phyloP scores from a whole-genome alignment of 2,329 filamentous ascomycete genomes.

The Mycosphaerella sp. region DNA sequence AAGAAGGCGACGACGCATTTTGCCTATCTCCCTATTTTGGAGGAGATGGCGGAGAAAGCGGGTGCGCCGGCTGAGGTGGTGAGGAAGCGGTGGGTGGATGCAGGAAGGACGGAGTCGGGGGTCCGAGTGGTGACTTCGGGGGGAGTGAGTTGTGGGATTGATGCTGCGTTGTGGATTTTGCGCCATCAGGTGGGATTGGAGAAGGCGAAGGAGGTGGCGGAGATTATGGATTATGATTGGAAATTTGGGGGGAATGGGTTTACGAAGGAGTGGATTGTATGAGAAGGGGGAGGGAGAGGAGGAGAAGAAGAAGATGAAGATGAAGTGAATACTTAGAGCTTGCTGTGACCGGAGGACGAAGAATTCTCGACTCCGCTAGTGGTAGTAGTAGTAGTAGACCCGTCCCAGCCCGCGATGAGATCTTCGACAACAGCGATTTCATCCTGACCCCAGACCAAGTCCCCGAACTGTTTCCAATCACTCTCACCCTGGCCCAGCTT shows the following conservation, averaged over 20 bases:
- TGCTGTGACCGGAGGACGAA: not conserved
- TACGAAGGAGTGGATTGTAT: slow-evolving; percentile 10
- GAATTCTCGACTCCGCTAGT: slow-evolving; percentile 5
- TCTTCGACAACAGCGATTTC: slow-evolving; percentile 22
- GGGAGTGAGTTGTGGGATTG: slow-evolving; percentile 17
- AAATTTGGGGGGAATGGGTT: slow-evolving; percentile 8
- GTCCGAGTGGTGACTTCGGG: slow-evolving; percentile 12
- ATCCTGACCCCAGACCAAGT: slow-evolving; percentile 25
- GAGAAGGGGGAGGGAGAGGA: not conserved
- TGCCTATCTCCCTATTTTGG: slow-evolving; percentile 3
- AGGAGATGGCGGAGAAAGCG: slow-evolving; percentile 3
- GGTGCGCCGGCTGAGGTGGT: slow-evolving; percentile 7
- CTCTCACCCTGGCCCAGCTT: not conserved
- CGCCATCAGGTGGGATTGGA: slow-evolving; percentile 6
- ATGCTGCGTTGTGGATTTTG: slow-evolving; percentile 15
- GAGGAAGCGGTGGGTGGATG: slow-evolving; percentile 13
- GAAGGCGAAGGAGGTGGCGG: slow-evolving; percentile 16
- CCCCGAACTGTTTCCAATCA: slow-evolving; percentile 16
- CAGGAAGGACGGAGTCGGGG: slow-evolving; percentile 4
- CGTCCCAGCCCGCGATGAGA: slow-evolving; percentile 21
- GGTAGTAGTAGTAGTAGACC: not conserved
- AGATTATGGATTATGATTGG: slow-evolving; percentile 18
- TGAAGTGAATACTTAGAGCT: not conserved
- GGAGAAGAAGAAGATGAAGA: no score
- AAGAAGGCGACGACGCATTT: slow-evolving; percentile 15